Percentiles rank a stretch among this genome's conserved stretches.
Evolutionary conservation across 1,284 basidiomycete species (phyloP).

Genomic region (Apiotrichum veenhuisii): DNA sequence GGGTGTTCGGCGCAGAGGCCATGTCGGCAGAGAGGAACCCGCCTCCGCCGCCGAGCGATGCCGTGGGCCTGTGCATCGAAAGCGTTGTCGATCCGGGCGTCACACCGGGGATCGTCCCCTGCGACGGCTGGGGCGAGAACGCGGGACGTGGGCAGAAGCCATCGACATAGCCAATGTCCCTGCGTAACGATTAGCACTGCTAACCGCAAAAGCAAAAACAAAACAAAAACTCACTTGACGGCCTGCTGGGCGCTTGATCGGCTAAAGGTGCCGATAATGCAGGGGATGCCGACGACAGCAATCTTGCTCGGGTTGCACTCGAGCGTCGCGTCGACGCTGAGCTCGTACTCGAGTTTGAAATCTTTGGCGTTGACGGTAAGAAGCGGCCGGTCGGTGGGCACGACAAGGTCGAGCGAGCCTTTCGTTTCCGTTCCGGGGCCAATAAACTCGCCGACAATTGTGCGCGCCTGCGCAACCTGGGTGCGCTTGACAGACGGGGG

Average conservation of each 20-base stretch:
- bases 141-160: conserved; percentile 31
- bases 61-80: background rate
- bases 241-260: conserved; percentile 35
- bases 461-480: conserved; percentile 1
- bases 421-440: conserved; percentile 28
- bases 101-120: background rate
- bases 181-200: conserved; percentile 12
- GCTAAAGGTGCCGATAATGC: conserved; percentile 38
- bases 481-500: conserved; percentile 60
- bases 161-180: conserved; percentile 45
- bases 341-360: conserved; percentile 73
- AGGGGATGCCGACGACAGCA: conserved; percentile 63
- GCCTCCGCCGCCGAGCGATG: background rate
- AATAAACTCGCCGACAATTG: background rate
- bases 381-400: conserved; percentile 67
- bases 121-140: background rate
- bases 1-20: background rate
- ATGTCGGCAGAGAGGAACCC: background rate
- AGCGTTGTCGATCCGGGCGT: background rate
- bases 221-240: conserved; percentile 44
- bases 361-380: conserved; percentile 71
- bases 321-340: conserved; percentile 70
- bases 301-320: conserved; percentile 58
- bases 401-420: conserved; percentile 62
- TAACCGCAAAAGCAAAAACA: background rate